A percentile compares a stretch with the other conserved stretches of the same genome.
Evolutionary conservation across 805 yeast genomes (phyloP).

Genomic region (Kodamaea jinghongensis): DNA sequence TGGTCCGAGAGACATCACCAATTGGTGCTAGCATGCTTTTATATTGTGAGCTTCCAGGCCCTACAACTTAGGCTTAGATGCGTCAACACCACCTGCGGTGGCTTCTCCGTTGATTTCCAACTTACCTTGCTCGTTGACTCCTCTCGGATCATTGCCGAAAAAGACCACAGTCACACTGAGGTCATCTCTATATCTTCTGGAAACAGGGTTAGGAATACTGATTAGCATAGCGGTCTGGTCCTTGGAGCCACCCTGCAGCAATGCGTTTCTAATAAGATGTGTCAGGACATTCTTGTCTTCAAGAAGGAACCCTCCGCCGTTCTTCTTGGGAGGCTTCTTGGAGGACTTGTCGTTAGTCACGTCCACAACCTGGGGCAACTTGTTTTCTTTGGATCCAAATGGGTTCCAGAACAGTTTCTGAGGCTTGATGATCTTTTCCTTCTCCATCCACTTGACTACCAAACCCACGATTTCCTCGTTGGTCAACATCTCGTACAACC

Average conservation of each 20-base stretch:
- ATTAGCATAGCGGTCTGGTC: constrained; percentile 87
- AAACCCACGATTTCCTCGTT: constrained; percentile 91
- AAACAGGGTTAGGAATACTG: constrained; percentile 86
- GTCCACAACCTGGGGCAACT: constrained; percentile 63
- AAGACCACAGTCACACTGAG: constrained; percentile 94
- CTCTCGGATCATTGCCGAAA: constrained; percentile 62
- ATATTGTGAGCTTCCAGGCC: neutral
- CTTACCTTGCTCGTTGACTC: constrained; percentile 43
- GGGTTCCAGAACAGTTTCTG: constrained; percentile 46
- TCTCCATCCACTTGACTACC: constrained; percentile 91
- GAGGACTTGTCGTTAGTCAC: constrained; percentile 56
- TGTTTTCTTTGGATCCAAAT: constrained; percentile 42
- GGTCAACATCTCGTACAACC: constrained; percentile 84
- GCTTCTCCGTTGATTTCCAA: constrained; percentile 56
- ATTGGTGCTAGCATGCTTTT: too few species aligned
- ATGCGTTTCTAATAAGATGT: constrained; percentile 89
- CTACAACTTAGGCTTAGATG: constrained; percentile 48
- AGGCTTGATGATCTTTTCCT: constrained; percentile 58
- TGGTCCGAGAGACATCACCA: too few species aligned
- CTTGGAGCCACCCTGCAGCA: constrained; percentile 79
- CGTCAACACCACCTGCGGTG: constrained; percentile 53
- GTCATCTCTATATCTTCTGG: constrained; percentile 93
- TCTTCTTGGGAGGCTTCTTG: constrained; percentile 64
- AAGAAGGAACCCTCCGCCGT: constrained; percentile 47
- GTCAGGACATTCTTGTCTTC: constrained; percentile 91